Conservation (phyloP, 305 asterid species). For the Fraxinus velutina region DNA sequence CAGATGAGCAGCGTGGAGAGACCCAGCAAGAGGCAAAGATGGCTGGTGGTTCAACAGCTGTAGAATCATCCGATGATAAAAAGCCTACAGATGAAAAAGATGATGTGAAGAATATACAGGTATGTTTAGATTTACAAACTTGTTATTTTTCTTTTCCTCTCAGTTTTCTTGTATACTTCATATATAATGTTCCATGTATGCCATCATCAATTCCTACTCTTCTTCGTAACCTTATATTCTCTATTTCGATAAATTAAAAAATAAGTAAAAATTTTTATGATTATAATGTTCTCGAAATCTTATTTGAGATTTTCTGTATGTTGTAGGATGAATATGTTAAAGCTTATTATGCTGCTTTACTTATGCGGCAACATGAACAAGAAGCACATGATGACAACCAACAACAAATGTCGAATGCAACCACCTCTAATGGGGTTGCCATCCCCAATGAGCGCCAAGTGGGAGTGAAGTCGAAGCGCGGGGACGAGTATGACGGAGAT, state of each 20-base stretch:
- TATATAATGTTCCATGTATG: not conserved
- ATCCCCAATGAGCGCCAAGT: conserved; percentile 53
- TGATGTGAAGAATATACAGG: conserved; percentile 63
- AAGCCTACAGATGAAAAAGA: conserved; percentile 40
- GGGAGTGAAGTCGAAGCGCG: conserved; percentile 70
- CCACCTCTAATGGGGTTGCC: conserved; percentile 28
- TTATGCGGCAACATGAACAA: conserved; percentile 57
- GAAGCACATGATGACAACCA: conserved; percentile 48
- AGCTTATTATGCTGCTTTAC: conserved; percentile 80
- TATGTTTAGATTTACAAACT: conserved; percentile 7
- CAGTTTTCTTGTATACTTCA: not conserved
- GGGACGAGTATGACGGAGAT: conserved; percentile 54
- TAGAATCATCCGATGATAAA: conserved; percentile 51
- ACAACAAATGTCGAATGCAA: conserved; percentile 33
- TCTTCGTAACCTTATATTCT: not conserved
- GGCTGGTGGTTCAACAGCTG: conserved; percentile 36
- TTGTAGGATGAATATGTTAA: conserved; percentile 70
- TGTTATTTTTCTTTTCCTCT: not conserved
- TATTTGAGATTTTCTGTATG: conserved; percentile 3
- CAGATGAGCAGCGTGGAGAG: conserved; percentile 91
- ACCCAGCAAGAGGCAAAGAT: conserved; percentile 43
- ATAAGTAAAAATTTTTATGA: not conserved
- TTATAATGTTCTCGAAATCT: not conserved
- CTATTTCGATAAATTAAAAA: not conserved
- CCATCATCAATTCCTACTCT: not conserved